Evolutionary conservation across 2,329 filamentous ascomycete genomes (phyloP).

Genomic region (Elsinoe fawcettii): DNA sequence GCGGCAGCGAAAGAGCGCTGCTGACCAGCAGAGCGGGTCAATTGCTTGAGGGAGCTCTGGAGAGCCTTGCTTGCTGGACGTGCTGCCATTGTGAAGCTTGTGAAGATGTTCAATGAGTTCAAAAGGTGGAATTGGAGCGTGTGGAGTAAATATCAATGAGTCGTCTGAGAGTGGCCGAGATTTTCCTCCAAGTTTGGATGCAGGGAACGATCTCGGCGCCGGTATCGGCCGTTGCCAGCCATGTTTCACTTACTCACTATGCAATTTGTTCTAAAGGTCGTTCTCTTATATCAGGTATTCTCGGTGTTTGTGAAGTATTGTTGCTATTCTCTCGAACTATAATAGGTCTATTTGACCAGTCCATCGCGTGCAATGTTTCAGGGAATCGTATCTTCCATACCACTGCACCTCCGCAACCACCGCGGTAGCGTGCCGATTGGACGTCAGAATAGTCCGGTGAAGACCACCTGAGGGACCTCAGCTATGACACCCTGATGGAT

Average conservation of each 20-base stretch:
- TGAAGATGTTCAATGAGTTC: not conserved
- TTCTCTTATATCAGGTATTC: too few species aligned
- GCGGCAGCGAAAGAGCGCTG: slow-evolving; percentile 53
- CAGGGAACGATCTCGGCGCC: slow-evolving; percentile 14
- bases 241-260: not conserved
- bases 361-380: not conserved
- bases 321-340: too few species aligned
- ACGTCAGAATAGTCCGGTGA: not conserved
- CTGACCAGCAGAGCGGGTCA: slow-evolving; percentile 42
- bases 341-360: not conserved
- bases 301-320: too few species aligned
- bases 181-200: slow-evolving; percentile 6
- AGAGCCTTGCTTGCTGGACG: slow-evolving; percentile 60
- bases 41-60: slow-evolving; percentile 49
- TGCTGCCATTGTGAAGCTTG: slow-evolving; percentile 59
- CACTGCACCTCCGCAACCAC: not conserved
- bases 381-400: not conserved
- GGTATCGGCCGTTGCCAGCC: slow-evolving; percentile 6
- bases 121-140: not conserved
- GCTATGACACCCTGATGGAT: slow-evolving; percentile 8
- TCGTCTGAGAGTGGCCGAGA: slow-evolving; percentile 13
- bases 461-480: not conserved
- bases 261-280: not conserved
- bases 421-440: not conserved
- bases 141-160: slow-evolving; percentile 14